Evolutionary conservation across 2,329 filamentous ascomycete genomes (phyloP).

Genomic region (Periconia sp.): DNA sequence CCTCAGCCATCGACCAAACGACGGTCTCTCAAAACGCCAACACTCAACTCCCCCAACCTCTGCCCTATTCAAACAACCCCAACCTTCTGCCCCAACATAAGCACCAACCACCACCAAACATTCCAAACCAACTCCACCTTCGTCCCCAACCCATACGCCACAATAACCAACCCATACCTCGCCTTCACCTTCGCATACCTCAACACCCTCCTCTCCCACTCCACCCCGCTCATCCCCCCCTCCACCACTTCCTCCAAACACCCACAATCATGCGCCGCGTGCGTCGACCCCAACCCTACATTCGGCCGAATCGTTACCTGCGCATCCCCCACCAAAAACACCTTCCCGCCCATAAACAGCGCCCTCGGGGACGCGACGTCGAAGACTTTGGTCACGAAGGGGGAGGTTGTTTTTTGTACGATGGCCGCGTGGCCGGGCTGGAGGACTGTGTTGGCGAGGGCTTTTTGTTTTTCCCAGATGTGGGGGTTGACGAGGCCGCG

Average conservation of each 20-base stretch:
- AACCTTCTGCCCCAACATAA: not conserved
- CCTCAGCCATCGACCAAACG: too few species aligned
- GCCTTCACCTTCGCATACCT: not conserved
- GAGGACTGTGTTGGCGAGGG: slow-evolving; percentile 28
- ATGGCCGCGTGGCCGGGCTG: slow-evolving; percentile 45
- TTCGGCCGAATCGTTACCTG: slow-evolving; percentile 50
- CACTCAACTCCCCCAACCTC: too few species aligned
- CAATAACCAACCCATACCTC: not conserved
- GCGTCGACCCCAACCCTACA: slow-evolving; percentile 47
- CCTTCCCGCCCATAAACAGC: slow-evolving; percentile 40
- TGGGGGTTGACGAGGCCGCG: slow-evolving; percentile 39
- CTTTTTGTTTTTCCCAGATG: slow-evolving; percentile 42
- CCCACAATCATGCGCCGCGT: slow-evolving; percentile 48
- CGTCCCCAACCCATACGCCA: not conserved
- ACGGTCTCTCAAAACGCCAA: too few species aligned
- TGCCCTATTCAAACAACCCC: too few species aligned
- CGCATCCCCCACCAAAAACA: slow-evolving; percentile 51
- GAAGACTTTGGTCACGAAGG: slow-evolving; percentile 49
- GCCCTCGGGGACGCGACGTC: slow-evolving; percentile 42
- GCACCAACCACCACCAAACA: not conserved
- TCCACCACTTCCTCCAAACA: slow-evolving; percentile 39
- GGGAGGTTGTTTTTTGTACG: slow-evolving; percentile 40
- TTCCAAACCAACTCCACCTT: not conserved
- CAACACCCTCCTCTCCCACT: slow-evolving; percentile 32
- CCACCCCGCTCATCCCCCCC: slow-evolving; percentile 32